These are phyloP conservation scores for Iris macrosiphon DNA, from an alignment of 106 monocot genomes.

Conservation along the genomic window DNA sequence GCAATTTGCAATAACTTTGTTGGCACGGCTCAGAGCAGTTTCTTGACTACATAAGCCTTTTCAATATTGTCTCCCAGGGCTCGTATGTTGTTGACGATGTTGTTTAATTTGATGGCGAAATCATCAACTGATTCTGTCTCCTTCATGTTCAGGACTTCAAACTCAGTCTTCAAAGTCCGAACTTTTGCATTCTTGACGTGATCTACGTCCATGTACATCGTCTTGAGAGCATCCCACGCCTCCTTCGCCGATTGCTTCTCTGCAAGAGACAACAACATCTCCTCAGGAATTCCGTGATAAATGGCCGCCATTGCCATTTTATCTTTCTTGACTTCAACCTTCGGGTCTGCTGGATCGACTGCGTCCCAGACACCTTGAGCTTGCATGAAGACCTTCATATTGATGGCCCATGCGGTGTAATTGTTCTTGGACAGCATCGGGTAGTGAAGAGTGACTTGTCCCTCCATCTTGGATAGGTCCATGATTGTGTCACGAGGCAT, in stretches of 20 bases:
- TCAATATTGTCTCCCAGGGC: not conserved
- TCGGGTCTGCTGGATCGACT: not conserved
- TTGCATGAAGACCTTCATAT: not conserved
- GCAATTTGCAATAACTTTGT: not conserved
- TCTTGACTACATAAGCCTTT: not conserved
- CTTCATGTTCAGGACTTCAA: not conserved
- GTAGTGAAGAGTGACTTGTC: too few species aligned
- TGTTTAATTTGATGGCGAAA: not conserved
- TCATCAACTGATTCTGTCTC: slow-evolving; percentile 1
- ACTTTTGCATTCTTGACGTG: not conserved
- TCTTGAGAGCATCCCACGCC: not conserved
- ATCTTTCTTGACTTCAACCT: not conserved
- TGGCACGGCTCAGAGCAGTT: not conserved
- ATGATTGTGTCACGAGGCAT: too few species aligned
- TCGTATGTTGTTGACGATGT: not conserved
- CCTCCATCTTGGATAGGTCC: too few species aligned
- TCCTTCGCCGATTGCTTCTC: not conserved
- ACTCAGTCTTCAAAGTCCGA: not conserved
- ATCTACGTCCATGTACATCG: not conserved
- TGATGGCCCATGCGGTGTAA: too few species aligned
- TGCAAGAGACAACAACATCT: not conserved
- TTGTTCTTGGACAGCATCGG: too few species aligned
- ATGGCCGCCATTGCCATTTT: not conserved
- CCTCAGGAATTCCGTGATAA: slow-evolving; percentile 1
- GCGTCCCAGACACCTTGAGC: not conserved